Conservation (phyloP, 495 filamentous ascomycete species). For the Usnea hakonensis region DNA sequence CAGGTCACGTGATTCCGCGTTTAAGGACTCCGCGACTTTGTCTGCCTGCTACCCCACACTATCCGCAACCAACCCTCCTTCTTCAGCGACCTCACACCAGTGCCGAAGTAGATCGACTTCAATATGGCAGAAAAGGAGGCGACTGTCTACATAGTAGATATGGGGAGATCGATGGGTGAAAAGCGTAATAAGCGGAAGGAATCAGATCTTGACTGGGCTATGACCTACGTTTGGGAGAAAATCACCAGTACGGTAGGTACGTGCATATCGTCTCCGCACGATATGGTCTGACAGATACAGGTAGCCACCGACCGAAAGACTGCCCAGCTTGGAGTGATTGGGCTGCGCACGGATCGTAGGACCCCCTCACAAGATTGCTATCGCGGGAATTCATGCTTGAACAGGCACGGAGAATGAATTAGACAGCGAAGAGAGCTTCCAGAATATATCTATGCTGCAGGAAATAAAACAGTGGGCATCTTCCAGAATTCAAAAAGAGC, state of each 20-base stretch:
- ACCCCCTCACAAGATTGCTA: slow-evolving; percentile 11
- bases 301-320: slow-evolving; percentile 79
- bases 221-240: slow-evolving; percentile 95
- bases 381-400: slow-evolving; percentile 13
- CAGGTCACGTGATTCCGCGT: not conserved
- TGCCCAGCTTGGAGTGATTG: slow-evolving; percentile 69
- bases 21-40: not conserved
- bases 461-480: slow-evolving; percentile 54
- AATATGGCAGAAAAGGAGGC: slow-evolving; percentile 91
- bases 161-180: slow-evolving; percentile 75
- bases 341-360: slow-evolving; percentile 67
- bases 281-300: slow-evolving; percentile 31
- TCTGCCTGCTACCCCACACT: slow-evolving; percentile 1
- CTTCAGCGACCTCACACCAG: not conserved
- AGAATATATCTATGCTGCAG: slow-evolving; percentile 68
- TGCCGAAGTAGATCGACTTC: not conserved
- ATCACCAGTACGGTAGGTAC: slow-evolving; percentile 65
- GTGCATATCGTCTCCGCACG: not conserved
- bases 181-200: slow-evolving; percentile 62
- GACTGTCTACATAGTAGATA: slow-evolving; percentile 84
- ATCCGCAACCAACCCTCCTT: not conserved
- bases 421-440: slow-evolving; percentile 55
- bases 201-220: slow-evolving; percentile 79
- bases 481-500: slow-evolving; percentile 3
- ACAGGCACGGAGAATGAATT: slow-evolving; percentile 63